Base-by-base conservation (phyloP, 2,329 filamentous ascomycete genomes). In the Herpotrichia juniperi region DNA sequence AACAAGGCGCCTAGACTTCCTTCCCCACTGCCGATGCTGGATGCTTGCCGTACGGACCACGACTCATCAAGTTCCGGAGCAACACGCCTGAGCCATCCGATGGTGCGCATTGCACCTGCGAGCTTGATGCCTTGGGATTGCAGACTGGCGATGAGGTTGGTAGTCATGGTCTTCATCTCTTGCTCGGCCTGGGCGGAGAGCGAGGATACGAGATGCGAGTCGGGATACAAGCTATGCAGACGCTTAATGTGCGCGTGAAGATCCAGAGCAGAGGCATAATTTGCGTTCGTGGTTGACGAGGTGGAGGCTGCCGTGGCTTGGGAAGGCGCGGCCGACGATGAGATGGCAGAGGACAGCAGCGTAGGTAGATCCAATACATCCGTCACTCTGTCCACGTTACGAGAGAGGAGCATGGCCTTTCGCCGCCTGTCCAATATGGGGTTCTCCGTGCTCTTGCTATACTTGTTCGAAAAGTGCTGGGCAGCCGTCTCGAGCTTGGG, bases 221-320 rank as follows among this genome's bases (percentile, higher is more conserved):
- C 80, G 0, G 93, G 89, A 69, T 97, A 96, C 24, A 97, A 79
- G 0, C 87, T 85, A 54, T 92, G 87, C 5, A 99, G 80, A 7
- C 94, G 86, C 62, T 91, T 90, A 68, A 97, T 94, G 71, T 97
- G 94, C n/a, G 90, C 88, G 68, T 96, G 89, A 2, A 99, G 81
- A 72, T 99, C 94, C 28, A 99, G 80, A 0, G 93, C 93, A 0
- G 91, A 90, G 2, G 92, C 88, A 77, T 97, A 96, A 61, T 91
- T 96, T 54, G 87, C 84, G 9, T 79, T 83, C 6, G 77, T 71
- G 2, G 63, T 52, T 6, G 75, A 68, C 5, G 75, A 65, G 11
- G 64, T 57, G 2, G 68, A 52, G 2, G 57, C 57, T 1, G 63
- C 45, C 2, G 58, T 42, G 12, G 72, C 72, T 3, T 85, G 80